A percentile compares a stretch with the other conserved stretches of the same genome.
Evolutionary conservation across 495 filamentous ascomycete species (phyloP).

Genomic region (Aspergillus steynii): DNA sequence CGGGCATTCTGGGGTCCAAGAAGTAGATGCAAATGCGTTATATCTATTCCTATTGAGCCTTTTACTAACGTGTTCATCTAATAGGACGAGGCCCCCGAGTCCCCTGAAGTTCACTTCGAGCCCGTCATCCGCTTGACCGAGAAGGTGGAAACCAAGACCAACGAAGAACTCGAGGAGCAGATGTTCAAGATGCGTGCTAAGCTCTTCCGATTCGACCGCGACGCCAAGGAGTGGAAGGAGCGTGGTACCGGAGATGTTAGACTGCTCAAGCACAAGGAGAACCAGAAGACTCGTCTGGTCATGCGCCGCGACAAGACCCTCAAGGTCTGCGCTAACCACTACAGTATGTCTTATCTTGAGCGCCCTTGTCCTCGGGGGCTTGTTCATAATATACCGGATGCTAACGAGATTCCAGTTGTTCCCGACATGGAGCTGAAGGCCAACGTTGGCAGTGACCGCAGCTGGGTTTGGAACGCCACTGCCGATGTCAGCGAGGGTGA

Average conservation of each 20-base stretch:
- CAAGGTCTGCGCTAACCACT: slow-evolving; percentile 99
- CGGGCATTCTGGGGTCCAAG: not conserved
- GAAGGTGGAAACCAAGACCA: slow-evolving; percentile 95
- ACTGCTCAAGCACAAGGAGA: slow-evolving; percentile 97
- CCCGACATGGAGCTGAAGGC: slow-evolving; percentile 98
- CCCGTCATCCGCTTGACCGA: slow-evolving; percentile 92
- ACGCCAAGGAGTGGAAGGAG: slow-evolving; percentile 97
- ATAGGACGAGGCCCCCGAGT: slow-evolving; percentile 71
- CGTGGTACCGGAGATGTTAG: slow-evolving; percentile 95
- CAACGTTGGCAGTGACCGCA: slow-evolving; percentile 95
- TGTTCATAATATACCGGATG: not conserved
- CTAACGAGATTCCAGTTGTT: slow-evolving; percentile 64
- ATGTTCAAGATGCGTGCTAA: slow-evolving; percentile 99
- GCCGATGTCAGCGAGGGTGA: slow-evolving; percentile 98
- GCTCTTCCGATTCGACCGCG: slow-evolving; percentile 95
- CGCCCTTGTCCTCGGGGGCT: too few species aligned
- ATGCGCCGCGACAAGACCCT: slow-evolving; percentile 99
- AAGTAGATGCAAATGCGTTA: not conserved
- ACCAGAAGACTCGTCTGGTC: slow-evolving; percentile 93
- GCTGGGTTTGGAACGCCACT: slow-evolving; percentile 98
- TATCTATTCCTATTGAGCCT: not conserved
- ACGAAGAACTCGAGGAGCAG: slow-evolving; percentile 97
- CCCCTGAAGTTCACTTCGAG: slow-evolving; percentile 93
- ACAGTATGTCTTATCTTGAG: slow-evolving; percentile 84
- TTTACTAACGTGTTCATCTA: not conserved